Evolutionary conservation across 495 filamentous ascomycete genomes (phyloP).

Genomic region (Penicillium turbatum): DNA sequence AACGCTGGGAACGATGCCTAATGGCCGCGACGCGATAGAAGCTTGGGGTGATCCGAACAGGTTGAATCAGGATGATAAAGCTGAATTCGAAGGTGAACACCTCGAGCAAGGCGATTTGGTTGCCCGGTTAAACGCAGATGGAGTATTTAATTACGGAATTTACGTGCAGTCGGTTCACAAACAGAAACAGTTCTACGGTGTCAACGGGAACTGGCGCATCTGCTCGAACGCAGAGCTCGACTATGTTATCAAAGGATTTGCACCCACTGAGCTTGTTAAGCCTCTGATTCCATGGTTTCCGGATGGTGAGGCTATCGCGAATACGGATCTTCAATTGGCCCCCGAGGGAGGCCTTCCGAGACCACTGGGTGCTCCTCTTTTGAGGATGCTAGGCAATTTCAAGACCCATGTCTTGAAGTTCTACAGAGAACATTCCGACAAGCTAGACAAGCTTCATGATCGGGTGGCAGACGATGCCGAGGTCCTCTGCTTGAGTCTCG

Average conservation of each 20-base stretch:
- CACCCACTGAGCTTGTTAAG: constrained; percentile 50
- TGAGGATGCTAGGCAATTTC: constrained; percentile 33
- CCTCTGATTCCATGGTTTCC: constrained; percentile 64
- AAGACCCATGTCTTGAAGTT: constrained; percentile 27
- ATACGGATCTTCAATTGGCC: constrained; percentile 38
- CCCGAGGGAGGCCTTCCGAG: constrained; percentile 45
- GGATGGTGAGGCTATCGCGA: constrained; percentile 30
- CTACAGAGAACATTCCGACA: constrained; percentile 43
- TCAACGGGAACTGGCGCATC: constrained; percentile 69
- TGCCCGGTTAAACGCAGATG: constrained; percentile 47
- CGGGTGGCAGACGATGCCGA: constrained; percentile 45
- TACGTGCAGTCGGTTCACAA: constrained; percentile 61
- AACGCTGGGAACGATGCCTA: constrained; percentile 37
- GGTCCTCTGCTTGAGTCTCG: constrained; percentile 53
- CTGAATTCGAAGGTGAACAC: constrained; percentile 40
- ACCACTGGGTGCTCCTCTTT: constrained; percentile 31
- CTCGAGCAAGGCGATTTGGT: constrained; percentile 71
- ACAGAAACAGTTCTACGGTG: constrained; percentile 68
- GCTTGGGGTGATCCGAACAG: constrained; percentile 26
- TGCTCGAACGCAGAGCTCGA: constrained; percentile 40
- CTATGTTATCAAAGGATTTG: constrained; percentile 64
- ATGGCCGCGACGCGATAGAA: constrained; percentile 36
- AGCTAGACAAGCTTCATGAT: constrained; percentile 48
- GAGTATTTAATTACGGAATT: constrained; percentile 55
- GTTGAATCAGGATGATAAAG: constrained; percentile 27